These are phyloP conservation scores for Galerina sulciceps DNA, from an alignment of 768 basidiomycete species.

Conservation along the genomic window DNA sequence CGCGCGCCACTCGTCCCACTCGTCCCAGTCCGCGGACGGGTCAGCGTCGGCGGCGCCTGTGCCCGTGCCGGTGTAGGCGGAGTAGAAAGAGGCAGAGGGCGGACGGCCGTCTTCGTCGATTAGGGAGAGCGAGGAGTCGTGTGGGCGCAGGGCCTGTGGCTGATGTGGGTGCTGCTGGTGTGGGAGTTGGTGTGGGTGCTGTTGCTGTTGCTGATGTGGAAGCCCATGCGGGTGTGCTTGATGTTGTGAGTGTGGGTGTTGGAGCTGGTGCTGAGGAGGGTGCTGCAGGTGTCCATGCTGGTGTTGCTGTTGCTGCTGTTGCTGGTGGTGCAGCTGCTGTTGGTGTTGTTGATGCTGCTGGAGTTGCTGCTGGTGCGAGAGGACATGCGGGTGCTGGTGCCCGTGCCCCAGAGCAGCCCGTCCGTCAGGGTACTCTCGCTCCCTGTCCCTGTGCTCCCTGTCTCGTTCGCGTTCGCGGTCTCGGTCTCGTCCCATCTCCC, in stretches of 20 bases:
- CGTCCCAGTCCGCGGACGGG: conserved; percentile 1
- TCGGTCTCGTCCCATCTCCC: conserved; percentile 14
- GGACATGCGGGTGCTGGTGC: not conserved
- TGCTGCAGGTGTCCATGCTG: not conserved
- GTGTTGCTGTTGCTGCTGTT: conserved; percentile 11
- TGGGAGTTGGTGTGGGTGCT: conserved; percentile 2
- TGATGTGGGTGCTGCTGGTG: not conserved
- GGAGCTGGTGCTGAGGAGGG: not conserved
- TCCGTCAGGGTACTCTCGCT: conserved; percentile 12
- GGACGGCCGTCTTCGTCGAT: not conserved
- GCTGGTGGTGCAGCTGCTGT: conserved; percentile 9
- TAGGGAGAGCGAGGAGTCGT: not conserved
- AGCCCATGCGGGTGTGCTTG: not conserved
- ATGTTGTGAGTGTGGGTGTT: not conserved
- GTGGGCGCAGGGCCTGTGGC: not conserved
- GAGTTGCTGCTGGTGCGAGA: conserved; percentile 7
- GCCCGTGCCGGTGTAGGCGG: not conserved
- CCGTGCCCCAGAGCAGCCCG: not conserved
- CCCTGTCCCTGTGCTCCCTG: conserved; percentile 8
- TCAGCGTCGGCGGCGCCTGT: conserved; percentile 4
- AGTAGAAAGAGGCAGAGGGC: not conserved
- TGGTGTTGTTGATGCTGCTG: conserved; percentile 16
- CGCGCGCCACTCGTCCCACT: conserved; percentile 20
- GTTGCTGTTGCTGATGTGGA: conserved; percentile 7
- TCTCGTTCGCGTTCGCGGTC: conserved; percentile 10